A percentile compares a stretch with the other conserved stretches of the same genome.
These are phyloP conservation scores for Odontarrhena argentea DNA, from an alignment of 345 rosid genomes.

Conservation along the genomic window DNA sequence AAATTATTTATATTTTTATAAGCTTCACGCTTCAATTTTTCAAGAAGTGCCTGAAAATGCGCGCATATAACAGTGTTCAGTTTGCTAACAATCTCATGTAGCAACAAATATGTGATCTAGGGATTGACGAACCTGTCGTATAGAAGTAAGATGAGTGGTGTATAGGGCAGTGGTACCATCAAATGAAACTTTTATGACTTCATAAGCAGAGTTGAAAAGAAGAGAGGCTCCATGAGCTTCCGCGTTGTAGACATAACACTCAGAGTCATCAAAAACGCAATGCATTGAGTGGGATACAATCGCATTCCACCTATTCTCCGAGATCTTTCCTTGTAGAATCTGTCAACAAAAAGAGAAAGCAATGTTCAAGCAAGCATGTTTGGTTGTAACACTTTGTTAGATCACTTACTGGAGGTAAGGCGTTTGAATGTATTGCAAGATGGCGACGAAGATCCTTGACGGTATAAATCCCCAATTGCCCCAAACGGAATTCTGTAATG, in stretches of 20 bases:
- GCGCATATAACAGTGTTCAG: background rate
- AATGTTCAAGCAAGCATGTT: background rate
- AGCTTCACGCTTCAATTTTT: conserved; percentile 3
- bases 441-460: conserved; percentile 47
- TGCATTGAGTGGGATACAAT: conserved; percentile 55
- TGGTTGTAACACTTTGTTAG: background rate
- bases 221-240: conserved; percentile 40
- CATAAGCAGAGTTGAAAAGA: conserved; percentile 48
- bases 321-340: conserved; percentile 50
- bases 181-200: conserved; percentile 47
- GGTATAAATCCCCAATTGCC: conserved; percentile 11
- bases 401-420: conserved; percentile 48
- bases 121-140: conserved; percentile 45
- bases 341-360: conserved; percentile 29
- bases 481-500: conserved; percentile 38
- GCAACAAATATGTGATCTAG: background rate
- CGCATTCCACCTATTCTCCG: conserved; percentile 54
- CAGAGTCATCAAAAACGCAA: conserved; percentile 50
- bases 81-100: background rate
- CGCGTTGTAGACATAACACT: conserved; percentile 41
- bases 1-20: conserved; percentile 5
- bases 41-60: conserved; percentile 13
- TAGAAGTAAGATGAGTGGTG: conserved; percentile 37
- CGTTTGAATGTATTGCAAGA: conserved; percentile 13
- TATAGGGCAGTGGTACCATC: conserved; percentile 41